Base-by-base conservation (phyloP, 768 basidiomycete species). In the Suillus ampliporus region DNA sequence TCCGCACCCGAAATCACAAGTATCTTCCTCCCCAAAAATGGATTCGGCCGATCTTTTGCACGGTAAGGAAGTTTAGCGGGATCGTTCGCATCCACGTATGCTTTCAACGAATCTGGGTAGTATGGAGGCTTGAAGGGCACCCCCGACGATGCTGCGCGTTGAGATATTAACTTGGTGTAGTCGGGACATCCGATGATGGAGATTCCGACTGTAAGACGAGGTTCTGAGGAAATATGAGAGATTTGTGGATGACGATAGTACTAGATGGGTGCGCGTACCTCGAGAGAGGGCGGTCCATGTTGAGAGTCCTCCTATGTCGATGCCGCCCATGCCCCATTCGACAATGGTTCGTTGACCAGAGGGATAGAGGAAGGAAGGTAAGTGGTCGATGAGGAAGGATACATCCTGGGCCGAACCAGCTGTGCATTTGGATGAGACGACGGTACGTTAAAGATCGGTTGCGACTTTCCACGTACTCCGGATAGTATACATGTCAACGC, bases 281-380 rank as follows among this genome's bases (percentile, higher is more conserved):
- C 79, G 77, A 23, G 83, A 70, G 40, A 93, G 82, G 2, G 82
- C 78, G 35, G 90, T 81, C 94, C 94, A 96, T 0, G 91, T 82
- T 0, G 92, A 83, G 71, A 97, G 94, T 0, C 94, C 94, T 1
- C 94, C 95, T 1, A 97, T 84, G 64, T 89, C 91, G 67, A 90
- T 81, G 0, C 95, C 95, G 0, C 85, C 83, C 4, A 90, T 80
- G 13, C 86, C 86, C 89, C 90, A 97, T 61, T 86, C 82, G 7
- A 77, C 80, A 40, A 96, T 82, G 17, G 69, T 71, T 31, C 85
- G 80, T 66, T 93, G 88, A 14, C 78, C 86, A 14, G 76, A 65
- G 0, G 94, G 92, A 70, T 89, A 96, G 10, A 96, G 73, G 70
- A 89, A 89, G 0, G 86, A 74, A 1, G 89, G 86, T 4, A 96